Base-by-base conservation (phyloP, 2,329 filamentous ascomycete genomes). In the Hypoxylon sp. region DNA sequence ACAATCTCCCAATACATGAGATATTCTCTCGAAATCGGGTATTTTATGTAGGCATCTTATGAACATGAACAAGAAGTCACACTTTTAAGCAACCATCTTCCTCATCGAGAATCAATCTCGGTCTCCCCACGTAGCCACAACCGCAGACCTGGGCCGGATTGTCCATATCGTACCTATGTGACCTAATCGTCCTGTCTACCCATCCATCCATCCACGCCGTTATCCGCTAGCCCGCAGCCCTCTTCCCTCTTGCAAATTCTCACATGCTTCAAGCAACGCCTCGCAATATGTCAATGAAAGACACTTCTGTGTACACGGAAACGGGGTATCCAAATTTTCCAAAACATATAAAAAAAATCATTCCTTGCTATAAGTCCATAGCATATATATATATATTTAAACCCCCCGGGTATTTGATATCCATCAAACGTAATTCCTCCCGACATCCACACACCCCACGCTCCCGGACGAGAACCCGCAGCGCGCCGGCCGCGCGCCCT, bases 381-480 rank as follows among this genome's bases (percentile, higher is more conserved):
- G 41, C 22, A 24, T 24, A 10, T 13, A 46, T 20, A 44, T 3
- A 17, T 39, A n/a, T 11, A 15, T 37, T 24, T 15, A 34, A 43
- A 57, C n/a, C n/a, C n/a, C n/a, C n/a, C n/a, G n/a, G n/a, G n/a
- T n/a, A n/a, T n/a, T n/a, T 4, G 8, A 52, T 47, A 5, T 19
- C 17, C 47, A n/a, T 54, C n/a, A 72, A 32, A 79, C 79, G 72
- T 82, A 82, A 60, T 75, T 74, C 58, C 73, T 74, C 39, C 73
- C 72, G 4, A 72, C 72, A 55, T 79, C 77, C 24, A 82, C 68
- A 17, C 70, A 65, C 8, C 72, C 73, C 1, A 77, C 70, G 17
- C 70, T 71, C n/a, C 74, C 73, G 6, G 75, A 76, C 22, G 80
- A 80, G 65, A 82, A 85, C 2, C 78, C 78, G 58, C 80, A 81